Conservation (phyloP, 352 stramenopile genomes). For the Phytophthora macrochlamydospora region DNA sequence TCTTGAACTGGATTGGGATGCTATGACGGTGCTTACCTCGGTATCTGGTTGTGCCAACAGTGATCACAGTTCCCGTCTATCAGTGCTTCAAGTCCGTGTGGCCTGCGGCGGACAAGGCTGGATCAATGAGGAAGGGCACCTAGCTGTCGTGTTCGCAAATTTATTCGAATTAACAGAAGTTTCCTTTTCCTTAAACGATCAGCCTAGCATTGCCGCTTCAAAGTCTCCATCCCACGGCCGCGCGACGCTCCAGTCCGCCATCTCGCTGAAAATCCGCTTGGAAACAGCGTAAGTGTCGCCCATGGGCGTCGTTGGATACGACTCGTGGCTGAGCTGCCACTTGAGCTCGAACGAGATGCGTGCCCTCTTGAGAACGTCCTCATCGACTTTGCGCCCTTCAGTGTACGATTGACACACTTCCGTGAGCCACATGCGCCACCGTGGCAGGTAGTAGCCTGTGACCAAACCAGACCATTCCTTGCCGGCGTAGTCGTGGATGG, state of each 20-base stretch:
- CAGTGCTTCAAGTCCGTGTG: too few species aligned
- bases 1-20: too few species aligned
- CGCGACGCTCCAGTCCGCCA: constrained; percentile 24
- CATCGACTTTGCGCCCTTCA: constrained; percentile 59
- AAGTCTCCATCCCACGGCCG: constrained; percentile 9
- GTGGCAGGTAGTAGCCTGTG: constrained; percentile 67
- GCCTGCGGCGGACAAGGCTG: too few species aligned
- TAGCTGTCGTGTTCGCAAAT: too few species aligned
- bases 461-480: constrained; percentile 82
- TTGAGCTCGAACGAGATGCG: constrained; percentile 74
- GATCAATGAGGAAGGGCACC: too few species aligned
- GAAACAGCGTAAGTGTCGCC: constrained; percentile 61
- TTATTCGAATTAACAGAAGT: too few species aligned
- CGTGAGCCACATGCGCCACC: constrained; percentile 75
- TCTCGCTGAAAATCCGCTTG: constrained; percentile 59
- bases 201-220: constrained; percentile 1
- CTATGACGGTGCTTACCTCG: too few species aligned
- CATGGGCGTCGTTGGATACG: constrained; percentile 48
- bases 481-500: constrained; percentile 75
- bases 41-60: too few species aligned
- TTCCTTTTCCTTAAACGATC: background rate
- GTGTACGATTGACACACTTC: constrained; percentile 76
- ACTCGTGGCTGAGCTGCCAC: constrained; percentile 68
- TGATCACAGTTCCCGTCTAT: too few species aligned
- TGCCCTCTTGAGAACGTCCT: constrained; percentile 44